Evolutionary conservation across 148 eudicot species (phyloP).

Genomic region (Rhododendron mucronatum): DNA sequence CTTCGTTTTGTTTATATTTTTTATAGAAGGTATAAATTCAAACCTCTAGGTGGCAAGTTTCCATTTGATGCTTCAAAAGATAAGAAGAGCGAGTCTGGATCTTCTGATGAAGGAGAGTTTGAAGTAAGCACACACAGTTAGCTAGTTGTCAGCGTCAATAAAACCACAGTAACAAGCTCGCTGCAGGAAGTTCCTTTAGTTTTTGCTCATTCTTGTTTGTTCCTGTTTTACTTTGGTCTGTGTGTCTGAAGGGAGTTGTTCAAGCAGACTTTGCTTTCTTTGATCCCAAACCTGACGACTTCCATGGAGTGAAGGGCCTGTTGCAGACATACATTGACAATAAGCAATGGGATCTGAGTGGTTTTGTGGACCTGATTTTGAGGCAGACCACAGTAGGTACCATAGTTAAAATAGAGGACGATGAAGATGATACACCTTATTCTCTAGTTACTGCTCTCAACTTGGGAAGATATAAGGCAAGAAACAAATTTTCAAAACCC

Average conservation of each 20-base stretch:
- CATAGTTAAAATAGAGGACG: slow-evolving; percentile 73
- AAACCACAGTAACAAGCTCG: background rate
- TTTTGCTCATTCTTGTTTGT: background rate
- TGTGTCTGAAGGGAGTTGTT: slow-evolving; percentile 49
- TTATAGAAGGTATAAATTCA: background rate
- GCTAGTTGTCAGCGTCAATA: background rate
- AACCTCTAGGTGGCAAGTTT: slow-evolving; percentile 23
- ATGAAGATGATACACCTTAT: slow-evolving; percentile 81
- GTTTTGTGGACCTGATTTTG: slow-evolving; percentile 77
- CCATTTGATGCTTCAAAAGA: slow-evolving; percentile 16
- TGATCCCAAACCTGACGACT: slow-evolving; percentile 88
- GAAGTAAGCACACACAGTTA: slow-evolving; percentile 37
- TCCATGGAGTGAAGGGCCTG: slow-evolving; percentile 80
- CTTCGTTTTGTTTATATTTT: background rate
- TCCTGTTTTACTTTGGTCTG: slow-evolving; percentile 2
- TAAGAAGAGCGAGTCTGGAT: slow-evolving; percentile 29
- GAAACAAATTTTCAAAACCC: background rate
- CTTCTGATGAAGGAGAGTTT: slow-evolving; percentile 56
- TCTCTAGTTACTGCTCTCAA: slow-evolving; percentile 70
- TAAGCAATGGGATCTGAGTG: slow-evolving; percentile 79
- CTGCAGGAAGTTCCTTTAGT: background rate
- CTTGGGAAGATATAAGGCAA: slow-evolving; percentile 77
- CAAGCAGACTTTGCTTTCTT: slow-evolving; percentile 98
- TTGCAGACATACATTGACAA: slow-evolving; percentile 70
- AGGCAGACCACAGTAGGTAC: slow-evolving; percentile 90